Percentiles rank a stretch among this genome's conserved stretches.
phyloP scores from a whole-genome alignment of 176 grass and related monocot genomes.

The Lolium rigidum region DNA sequence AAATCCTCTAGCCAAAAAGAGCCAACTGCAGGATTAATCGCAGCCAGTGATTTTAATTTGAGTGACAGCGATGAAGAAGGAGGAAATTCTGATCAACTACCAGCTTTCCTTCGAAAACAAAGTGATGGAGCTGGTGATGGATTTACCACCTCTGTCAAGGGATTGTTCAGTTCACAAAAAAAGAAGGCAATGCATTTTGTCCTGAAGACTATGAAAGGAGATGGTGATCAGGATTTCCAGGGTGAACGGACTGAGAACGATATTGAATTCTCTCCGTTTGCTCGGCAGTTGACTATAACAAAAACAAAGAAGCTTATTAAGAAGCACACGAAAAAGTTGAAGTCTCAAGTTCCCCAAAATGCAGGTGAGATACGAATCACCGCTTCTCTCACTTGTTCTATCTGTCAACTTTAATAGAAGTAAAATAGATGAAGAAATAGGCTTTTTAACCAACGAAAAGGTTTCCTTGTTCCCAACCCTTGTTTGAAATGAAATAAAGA shows the following conservation, averaged over 20 bases:
- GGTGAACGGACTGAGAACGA: slow-evolving; percentile 90
- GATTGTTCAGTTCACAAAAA: slow-evolving; percentile 83
- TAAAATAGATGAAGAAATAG: slow-evolving; percentile 28
- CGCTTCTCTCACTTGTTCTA: not conserved
- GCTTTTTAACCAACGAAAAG: not conserved
- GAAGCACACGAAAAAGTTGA: slow-evolving; percentile 85
- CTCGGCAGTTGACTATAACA: slow-evolving; percentile 88
- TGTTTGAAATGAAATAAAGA: slow-evolving; percentile 17
- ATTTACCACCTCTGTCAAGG: slow-evolving; percentile 90
- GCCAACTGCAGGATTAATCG: slow-evolving; percentile 51
- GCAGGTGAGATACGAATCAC: slow-evolving; percentile 52
- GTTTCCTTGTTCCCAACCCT: slow-evolving; percentile 20
- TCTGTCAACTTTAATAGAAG: slow-evolving; percentile 12
- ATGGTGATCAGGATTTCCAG: slow-evolving; percentile 76
- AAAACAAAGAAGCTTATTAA: slow-evolving; percentile 92
- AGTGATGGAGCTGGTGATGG: slow-evolving; percentile 95
- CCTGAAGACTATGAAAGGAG: slow-evolving; percentile 88
- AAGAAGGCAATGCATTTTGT: slow-evolving; percentile 90
- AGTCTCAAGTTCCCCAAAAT: slow-evolving; percentile 53
- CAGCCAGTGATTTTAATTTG: slow-evolving; percentile 59
- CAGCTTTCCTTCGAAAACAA: slow-evolving; percentile 63
- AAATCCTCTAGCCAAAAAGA: slow-evolving; percentile 75
- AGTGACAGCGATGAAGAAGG: slow-evolving; percentile 84
- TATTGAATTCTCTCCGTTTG: slow-evolving; percentile 89
- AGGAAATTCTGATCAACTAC: slow-evolving; percentile 74